These are phyloP conservation scores for Xerocomus potaroensis DNA, from an alignment of 768 basidiomycete species.

Conservation along the genomic window DNA sequence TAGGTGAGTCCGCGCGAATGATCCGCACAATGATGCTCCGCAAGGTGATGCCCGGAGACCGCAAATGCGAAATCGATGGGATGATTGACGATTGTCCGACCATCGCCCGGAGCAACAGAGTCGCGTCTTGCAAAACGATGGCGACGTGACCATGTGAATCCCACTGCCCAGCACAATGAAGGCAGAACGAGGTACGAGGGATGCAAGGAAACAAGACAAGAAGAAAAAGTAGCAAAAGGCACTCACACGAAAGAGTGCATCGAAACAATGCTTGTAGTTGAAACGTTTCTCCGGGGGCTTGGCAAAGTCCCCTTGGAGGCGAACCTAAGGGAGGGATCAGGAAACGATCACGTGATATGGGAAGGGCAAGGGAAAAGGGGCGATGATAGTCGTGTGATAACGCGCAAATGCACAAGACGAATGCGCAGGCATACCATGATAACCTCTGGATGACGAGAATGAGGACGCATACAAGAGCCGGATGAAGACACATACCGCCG, in stretches of 20 bases:
- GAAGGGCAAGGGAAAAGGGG: neutral
- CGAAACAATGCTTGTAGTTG: constrained; percentile 87
- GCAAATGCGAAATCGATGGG: no score
- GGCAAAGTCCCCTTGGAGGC: constrained; percentile 87
- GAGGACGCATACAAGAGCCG: neutral
- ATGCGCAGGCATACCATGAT: constrained; percentile 69
- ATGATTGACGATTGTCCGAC: neutral
- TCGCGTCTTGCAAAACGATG: neutral
- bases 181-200: neutral
- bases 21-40: no score
- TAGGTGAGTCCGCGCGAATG: no score
- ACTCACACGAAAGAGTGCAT: constrained; percentile 80
- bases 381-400: constrained; percentile 16
- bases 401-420: neutral
- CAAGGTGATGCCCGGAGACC: neutral
- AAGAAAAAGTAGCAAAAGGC: neutral
- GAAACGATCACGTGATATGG: constrained; percentile 17
- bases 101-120: constrained; percentile 1
- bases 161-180: neutral
- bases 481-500: constrained; percentile 50
- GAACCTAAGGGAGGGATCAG: constrained; percentile 39
- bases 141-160: neutral
- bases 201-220: neutral
- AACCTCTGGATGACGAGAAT: constrained; percentile 45
- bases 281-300: constrained; percentile 85